These are phyloP conservation scores for Eucalyptus shirleyi DNA, from an alignment of 345 rosid genomes.

Conservation along the genomic window DNA sequence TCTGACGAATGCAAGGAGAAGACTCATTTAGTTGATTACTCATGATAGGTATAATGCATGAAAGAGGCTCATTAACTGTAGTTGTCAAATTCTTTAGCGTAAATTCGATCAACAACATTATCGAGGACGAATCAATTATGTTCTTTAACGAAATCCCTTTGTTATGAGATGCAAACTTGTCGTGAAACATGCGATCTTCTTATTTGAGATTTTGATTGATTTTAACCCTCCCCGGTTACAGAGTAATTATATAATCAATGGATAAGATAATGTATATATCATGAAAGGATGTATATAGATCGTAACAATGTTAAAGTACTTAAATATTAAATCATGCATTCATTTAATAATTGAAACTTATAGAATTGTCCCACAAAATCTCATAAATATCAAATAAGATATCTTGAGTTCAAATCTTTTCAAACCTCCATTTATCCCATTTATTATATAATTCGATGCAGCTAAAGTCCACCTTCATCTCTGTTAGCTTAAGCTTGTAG, in stretches of 20 bases:
- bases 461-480: neutral
- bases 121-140: neutral
- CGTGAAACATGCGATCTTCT: neutral
- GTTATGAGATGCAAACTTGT: neutral
- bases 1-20: neutral
- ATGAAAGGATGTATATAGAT: fast-evolving
- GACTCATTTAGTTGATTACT: neutral
- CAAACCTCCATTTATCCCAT: neutral
- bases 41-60: neutral
- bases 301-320: neutral
- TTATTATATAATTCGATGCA: neutral
- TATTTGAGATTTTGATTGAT: neutral
- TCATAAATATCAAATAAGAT: neutral
- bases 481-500: neutral
- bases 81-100: neutral
- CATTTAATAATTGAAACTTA: neutral
- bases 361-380: neutral
- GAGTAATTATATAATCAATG: neutral
- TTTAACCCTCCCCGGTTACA: neutral
- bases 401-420: neutral
- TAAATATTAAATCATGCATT: neutral
- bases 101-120: neutral
- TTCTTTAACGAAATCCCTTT: fast-evolving
- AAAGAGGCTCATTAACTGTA: neutral
- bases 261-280: neutral